Conservation (phyloP, 169 alveolate genomes). For the Cryptosporidium viatorum region DNA sequence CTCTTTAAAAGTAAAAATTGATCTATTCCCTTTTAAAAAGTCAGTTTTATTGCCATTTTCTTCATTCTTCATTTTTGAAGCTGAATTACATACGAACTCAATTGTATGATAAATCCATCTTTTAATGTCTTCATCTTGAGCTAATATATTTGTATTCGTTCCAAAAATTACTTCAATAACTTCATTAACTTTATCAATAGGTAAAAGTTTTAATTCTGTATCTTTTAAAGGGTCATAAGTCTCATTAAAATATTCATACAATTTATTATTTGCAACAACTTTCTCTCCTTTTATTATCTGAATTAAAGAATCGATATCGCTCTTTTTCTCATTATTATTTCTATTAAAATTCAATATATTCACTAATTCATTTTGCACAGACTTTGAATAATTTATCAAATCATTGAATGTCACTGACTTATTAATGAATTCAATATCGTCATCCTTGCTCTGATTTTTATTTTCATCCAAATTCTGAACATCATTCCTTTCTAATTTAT, state of each 20-base stretch:
- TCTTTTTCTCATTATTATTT: neutral
- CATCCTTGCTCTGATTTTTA: neutral
- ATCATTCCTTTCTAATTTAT: neutral
- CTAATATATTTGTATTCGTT: neutral
- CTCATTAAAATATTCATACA: neutral
- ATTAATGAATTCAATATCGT: neutral
- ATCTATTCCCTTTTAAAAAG: neutral
- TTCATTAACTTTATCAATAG: neutral
- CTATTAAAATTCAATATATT: slow-evolving; percentile 14
- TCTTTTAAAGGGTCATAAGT: slow-evolving; percentile 17
- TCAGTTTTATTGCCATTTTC: neutral
- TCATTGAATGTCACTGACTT: neutral
- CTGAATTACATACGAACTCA: neutral
- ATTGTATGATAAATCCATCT: slow-evolving; percentile 53
- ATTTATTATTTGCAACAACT: neutral
- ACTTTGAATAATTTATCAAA: slow-evolving; percentile 21
- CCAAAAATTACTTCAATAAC: slow-evolving; percentile 33
- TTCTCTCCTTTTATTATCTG: neutral
- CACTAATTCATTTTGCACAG: slow-evolving; percentile 35
- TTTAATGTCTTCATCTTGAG: slow-evolving; percentile 42
- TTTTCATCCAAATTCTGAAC: neutral
- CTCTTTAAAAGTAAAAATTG: slow-evolving; percentile 5
- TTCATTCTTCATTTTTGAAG: neutral
- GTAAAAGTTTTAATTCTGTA: slow-evolving; percentile 25
- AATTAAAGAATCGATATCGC: slow-evolving; percentile 20